phyloP scores from a whole-genome alignment of 2,329 filamentous ascomycete genomes.

The Akanthomyces dipterigenus region DNA sequence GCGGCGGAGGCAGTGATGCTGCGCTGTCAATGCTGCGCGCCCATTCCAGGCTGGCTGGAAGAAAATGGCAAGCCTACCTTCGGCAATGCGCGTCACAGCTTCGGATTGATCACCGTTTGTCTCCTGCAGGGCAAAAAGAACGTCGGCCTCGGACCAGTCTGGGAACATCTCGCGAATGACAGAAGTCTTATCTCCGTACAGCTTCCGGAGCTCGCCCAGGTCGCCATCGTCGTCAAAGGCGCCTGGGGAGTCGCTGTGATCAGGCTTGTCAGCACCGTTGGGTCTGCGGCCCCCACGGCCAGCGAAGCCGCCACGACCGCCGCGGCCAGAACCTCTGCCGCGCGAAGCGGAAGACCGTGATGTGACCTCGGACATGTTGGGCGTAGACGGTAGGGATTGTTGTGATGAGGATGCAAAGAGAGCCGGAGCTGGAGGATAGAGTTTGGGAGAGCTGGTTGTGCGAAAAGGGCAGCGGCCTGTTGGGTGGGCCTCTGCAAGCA shows the following conservation, averaged over 20 bases:
- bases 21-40: background rate
- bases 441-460: slow-evolving; percentile 11
- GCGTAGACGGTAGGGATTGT: slow-evolving; percentile 16
- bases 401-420: slow-evolving; percentile 17
- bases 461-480: slow-evolving; percentile 25
- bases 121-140: slow-evolving; percentile 89
- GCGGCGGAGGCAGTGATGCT: background rate
- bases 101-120: slow-evolving; percentile 70
- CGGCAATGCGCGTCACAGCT: slow-evolving; percentile 71
- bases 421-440: slow-evolving; percentile 24
- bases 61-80: slow-evolving; percentile 47
- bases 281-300: slow-evolving; percentile 65
- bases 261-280: slow-evolving; percentile 60
- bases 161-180: slow-evolving; percentile 90
- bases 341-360: slow-evolving; percentile 75
- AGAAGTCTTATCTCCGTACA: slow-evolving; percentile 71
- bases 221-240: slow-evolving; percentile 77
- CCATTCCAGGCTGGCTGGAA: background rate
- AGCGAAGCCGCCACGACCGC: slow-evolving; percentile 71
- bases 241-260: slow-evolving; percentile 50
- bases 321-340: slow-evolving; percentile 84
- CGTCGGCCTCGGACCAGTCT: slow-evolving; percentile 91
- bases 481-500: slow-evolving; percentile 31
- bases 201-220: slow-evolving; percentile 84
- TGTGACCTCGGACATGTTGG: slow-evolving; percentile 88